Conservation (phyloP, 2,329 filamentous ascomycete genomes). For the Fusarium sp. region DNA sequence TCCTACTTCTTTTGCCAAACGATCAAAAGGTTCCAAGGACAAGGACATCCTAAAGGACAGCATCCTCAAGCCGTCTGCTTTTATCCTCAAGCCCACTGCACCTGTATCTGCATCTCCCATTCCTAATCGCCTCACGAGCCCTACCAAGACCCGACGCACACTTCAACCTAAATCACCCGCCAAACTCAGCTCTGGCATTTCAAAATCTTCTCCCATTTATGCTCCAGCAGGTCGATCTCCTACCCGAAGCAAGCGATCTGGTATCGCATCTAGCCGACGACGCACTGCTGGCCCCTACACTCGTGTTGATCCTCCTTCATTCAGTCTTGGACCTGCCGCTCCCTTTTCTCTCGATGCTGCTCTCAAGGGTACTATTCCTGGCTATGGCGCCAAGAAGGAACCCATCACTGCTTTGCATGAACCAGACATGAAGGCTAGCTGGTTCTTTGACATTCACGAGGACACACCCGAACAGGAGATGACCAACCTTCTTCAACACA, state of each 20-base stretch:
- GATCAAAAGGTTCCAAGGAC: slow-evolving; percentile 60
- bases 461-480: slow-evolving; percentile 91
- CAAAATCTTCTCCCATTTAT: slow-evolving; percentile 64
- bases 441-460: slow-evolving; percentile 96
- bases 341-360: slow-evolving; percentile 89
- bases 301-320: slow-evolving; percentile 77
- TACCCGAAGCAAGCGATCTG: slow-evolving; percentile 73
- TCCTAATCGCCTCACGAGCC: slow-evolving; percentile 44
- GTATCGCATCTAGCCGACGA: slow-evolving; percentile 74
- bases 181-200: slow-evolving; percentile 55
- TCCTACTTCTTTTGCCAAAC: slow-evolving; percentile 66
- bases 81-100: slow-evolving; percentile 54
- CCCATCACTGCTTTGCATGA: slow-evolving; percentile 49
- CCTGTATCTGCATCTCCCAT: slow-evolving; percentile 45
- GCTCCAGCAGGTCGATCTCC: slow-evolving; percentile 86
- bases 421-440: slow-evolving; percentile 68
- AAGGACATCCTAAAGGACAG: slow-evolving; percentile 48
- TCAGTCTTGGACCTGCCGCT: slow-evolving; percentile 62
- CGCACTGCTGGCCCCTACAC: slow-evolving; percentile 70
- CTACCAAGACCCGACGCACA: slow-evolving; percentile 53
- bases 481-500: slow-evolving; percentile 92
- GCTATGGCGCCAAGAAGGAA: slow-evolving; percentile 57
- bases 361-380: slow-evolving; percentile 77
- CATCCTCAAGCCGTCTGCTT: slow-evolving; percentile 59
- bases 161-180: slow-evolving; percentile 65